Base-by-base conservation (phyloP, 2,329 filamentous ascomycete species). In the Camptophora hylomeconis region DNA sequence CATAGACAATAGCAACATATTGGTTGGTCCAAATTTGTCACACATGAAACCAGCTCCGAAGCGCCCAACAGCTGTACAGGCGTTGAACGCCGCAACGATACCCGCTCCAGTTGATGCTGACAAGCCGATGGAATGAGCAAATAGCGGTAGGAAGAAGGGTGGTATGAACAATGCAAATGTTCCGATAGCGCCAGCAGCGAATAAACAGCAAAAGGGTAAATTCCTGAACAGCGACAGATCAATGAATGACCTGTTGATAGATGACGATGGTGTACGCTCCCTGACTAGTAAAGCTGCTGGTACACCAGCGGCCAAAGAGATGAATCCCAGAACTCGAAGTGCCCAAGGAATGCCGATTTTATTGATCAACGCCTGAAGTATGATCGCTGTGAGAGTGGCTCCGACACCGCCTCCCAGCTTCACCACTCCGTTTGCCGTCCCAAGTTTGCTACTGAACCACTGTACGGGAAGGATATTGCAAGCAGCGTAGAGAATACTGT, bases 101-200 rank as follows among this genome's bases (percentile, higher is more conserved):
- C 54, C 67, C 1, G 71, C 71, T 0, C 69, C 72, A 0, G 57
- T 59, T 5, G 53, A 53, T 1, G 67, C 58, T 0, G 61, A 56
- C 4, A 74, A 50, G 0, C 66, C 65, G 10, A 75, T 53, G 0
- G 68, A 66, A 3, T 57, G 50, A 16, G 58, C 59, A 39, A 71
- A 72, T 0, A 73, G 51, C 0, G 69, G 70, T 1, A 75, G 50
- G 44, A 74, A 75, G 50, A 72, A 75, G 0, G 69, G 67, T 0
- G 70, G 68, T 0, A 74, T 68, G 32, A 72, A 62, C 10, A 75
- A 58, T 0, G 70, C 65, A 36, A 75, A 75, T 2, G 67, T 72
- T 1, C 59, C 69, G 8, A 75, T 56, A 1, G 59, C 64, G 1
- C 67, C 63, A 3, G 61, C 60, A 4, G 65, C 40, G 41, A 74